A percentile compares a stretch with the other conserved stretches of the same genome.
Evolutionary conservation across 2,329 filamentous ascomycete species (phyloP).

Genomic region (Scorias spongiosa): DNA sequence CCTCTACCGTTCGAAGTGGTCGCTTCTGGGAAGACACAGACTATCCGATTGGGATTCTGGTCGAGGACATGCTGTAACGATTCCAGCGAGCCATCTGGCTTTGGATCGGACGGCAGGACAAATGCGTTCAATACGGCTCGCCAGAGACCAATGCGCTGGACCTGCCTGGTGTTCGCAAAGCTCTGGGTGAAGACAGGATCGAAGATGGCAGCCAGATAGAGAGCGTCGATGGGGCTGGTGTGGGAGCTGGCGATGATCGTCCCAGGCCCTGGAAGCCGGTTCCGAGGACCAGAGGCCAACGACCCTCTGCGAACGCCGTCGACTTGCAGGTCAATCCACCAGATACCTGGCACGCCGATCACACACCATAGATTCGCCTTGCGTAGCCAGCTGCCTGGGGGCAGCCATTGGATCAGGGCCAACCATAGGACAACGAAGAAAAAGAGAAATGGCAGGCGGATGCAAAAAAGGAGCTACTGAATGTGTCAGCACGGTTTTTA

Average conservation of each 20-base stretch:
- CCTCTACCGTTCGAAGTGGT: slow-evolving; percentile 88
- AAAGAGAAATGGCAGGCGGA: slow-evolving; percentile 69
- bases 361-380: slow-evolving; percentile 82
- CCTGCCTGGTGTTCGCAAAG: slow-evolving; percentile 57
- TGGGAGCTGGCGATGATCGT: slow-evolving; percentile 81
- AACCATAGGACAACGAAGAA: slow-evolving; percentile 31
- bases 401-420: slow-evolving; percentile 50
- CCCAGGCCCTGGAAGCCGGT: slow-evolving; percentile 62
- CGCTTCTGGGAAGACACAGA: slow-evolving; percentile 86
- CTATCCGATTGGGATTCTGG: slow-evolving; percentile 55
- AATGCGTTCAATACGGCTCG: slow-evolving; percentile 52
- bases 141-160: slow-evolving; percentile 63
- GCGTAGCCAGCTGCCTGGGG: slow-evolving; percentile 51
- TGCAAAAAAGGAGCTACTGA: slow-evolving; percentile 52
- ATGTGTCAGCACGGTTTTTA: background rate
- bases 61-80: slow-evolving; percentile 38
- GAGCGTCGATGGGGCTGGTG: slow-evolving; percentile 79
- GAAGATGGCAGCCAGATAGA: slow-evolving; percentile 92
- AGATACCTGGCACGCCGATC: slow-evolving; percentile 78
- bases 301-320: slow-evolving; percentile 88
- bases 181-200: slow-evolving; percentile 85
- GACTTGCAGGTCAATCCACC: slow-evolving; percentile 97
- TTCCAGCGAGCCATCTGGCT: slow-evolving; percentile 20
- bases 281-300: slow-evolving; percentile 55
- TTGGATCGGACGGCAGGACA: slow-evolving; percentile 9